These are phyloP conservation scores for Amesomyces nigricolor DNA, from an alignment of 2,329 filamentous ascomycete species.

Conservation along the genomic window DNA sequence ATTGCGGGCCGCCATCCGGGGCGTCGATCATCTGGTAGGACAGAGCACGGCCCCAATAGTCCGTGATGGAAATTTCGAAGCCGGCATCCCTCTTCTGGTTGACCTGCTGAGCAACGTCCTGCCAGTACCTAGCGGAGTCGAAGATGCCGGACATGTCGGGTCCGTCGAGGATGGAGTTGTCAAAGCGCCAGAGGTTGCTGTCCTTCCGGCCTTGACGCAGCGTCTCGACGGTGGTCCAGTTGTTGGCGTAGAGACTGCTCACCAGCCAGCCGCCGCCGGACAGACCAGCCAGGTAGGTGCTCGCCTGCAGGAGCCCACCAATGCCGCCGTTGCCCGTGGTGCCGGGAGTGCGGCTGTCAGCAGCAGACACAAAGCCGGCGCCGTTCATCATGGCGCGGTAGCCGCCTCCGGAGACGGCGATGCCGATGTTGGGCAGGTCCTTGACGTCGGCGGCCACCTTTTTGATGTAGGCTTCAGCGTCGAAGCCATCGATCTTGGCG, in stretches of 20 bases:
- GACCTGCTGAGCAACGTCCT: conserved; percentile 53
- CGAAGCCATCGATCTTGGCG: conserved; percentile 70
- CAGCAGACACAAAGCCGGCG: conserved; percentile 72
- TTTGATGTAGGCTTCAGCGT: conserved; percentile 68
- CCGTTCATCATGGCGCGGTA: conserved; percentile 84
- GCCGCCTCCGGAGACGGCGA: conserved; percentile 78
- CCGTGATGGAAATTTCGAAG: conserved; percentile 68
- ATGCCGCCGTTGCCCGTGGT: conserved; percentile 61
- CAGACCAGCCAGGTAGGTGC: conserved; percentile 70
- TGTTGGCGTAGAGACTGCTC: conserved; percentile 77
- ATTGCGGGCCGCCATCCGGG: conserved; percentile 64
- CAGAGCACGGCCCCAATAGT: conserved; percentile 85
- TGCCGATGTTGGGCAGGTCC: conserved; percentile 55
- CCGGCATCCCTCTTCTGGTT: conserved; percentile 55
- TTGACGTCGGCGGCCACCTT: conserved; percentile 55
- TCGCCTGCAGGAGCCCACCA: conserved; percentile 72
- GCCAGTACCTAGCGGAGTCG: conserved; percentile 49
- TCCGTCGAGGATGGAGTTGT: conserved; percentile 33
- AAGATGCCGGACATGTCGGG: conserved; percentile 29
- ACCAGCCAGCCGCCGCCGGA: conserved; percentile 82
- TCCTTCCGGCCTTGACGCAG: conserved; percentile 43
- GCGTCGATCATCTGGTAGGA: conserved; percentile 80
- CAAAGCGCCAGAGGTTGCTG: conserved; percentile 33
- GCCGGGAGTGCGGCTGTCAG: conserved; percentile 65
- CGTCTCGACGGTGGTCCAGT: conserved; percentile 64